Evolutionary conservation across 148 eudicot genomes (phyloP), one percentile per base, ranked within the genome.

Genomic region (Rhododendron kiyosumense): DNA sequence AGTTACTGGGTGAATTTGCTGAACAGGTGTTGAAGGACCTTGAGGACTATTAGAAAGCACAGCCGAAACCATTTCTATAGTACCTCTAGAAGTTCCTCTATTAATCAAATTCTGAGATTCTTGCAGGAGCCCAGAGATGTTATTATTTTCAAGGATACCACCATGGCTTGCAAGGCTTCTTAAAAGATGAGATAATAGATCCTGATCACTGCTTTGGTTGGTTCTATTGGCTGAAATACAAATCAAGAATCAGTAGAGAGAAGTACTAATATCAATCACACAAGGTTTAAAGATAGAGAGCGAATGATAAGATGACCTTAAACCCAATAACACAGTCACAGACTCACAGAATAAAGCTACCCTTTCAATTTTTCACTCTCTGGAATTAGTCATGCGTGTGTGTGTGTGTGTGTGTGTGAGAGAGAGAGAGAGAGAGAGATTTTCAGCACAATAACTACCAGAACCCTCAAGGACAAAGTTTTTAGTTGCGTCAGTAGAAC

Each of bases 1-100:
- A 80, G 87, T 87, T 71, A 78, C 78, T 24, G 84, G 30, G 57
- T 57, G 89, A 84, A 54, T 83, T 83, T 87, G 90, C 85, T 88
- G 90, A 73, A 84, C 78, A 83, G 87, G 71, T 46, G 75, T 89
- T 78, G 88, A 74, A 87, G 88, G 87, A 65, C 88, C 91, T 78
- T 46, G 81, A 78, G 81, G 34, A 78, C 81, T 78, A 78, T 48
- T 78, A 78, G 81, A 78, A 78, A 46, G 57, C 57, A 78, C 49
- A 78, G 59, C 81, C 20, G 81, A 46, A 78, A 46, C 81, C 81
- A 78, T 48, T 46, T 48, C 81, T 46, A 6, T n/a, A 48, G 26
- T 48, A 9, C 26, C 46, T 34, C 41, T 38, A 38, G 48, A 20
- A 75, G 79, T 17, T 78, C 81, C 81, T 46, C 34, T 45, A 26